Base-by-base conservation (phyloP, 2,329 filamentous ascomycete genomes). In the Neofusicoccum laricinum region DNA sequence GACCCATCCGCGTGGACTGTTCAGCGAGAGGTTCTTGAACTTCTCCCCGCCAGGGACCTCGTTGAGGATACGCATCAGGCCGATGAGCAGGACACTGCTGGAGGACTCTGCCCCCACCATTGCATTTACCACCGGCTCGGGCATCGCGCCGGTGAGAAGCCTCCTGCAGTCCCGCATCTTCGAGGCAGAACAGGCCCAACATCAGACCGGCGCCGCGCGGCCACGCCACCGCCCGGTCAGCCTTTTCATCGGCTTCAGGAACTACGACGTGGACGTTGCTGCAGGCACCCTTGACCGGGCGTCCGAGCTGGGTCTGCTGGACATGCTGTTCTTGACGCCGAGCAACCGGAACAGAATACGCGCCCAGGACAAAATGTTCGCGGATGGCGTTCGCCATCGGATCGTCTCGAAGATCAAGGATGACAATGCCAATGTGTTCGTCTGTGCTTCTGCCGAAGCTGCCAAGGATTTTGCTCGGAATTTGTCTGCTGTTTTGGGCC, bases 91-190 rank as follows among this genome's bases (percentile, higher is more conserved):
- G 12, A 15, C 46, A 36, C 34, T 64, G 6, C 1, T 66, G 34
- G 46, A 59, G 10, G 63, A 64, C 6, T 36, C 55, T 2, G 55
- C 57, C 5, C 67, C 68, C 3, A 50, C 67, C 21, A 57, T 71
- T 32, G 61, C 66, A 25, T 58, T 71, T 21, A 66, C 67, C 38
- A 71, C 69, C 1, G 69, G 69, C 8, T 68, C 69, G 2, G 69
- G 69, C 34, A 68, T 71, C 34, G 69, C 66, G 38, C 69, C 69
- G 19, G 58, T 71, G 5, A 66, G 66, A 19, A 63, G 61, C 36
- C 64, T 69, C 6, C 62, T 70, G 10, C 66, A 70, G 41, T 49
- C 61, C 32, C 68, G 68, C 19, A 64, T 70, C 43, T n/a, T 61
- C 34, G 38, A 41, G 12, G 17, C 14, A 40, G 61, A 17, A 51